A percentile compares a stretch with the other conserved stretches of the same genome.
phyloP scores from a whole-genome alignment of 176 grass and related monocot genomes.

The Calamus simplicifolius region DNA sequence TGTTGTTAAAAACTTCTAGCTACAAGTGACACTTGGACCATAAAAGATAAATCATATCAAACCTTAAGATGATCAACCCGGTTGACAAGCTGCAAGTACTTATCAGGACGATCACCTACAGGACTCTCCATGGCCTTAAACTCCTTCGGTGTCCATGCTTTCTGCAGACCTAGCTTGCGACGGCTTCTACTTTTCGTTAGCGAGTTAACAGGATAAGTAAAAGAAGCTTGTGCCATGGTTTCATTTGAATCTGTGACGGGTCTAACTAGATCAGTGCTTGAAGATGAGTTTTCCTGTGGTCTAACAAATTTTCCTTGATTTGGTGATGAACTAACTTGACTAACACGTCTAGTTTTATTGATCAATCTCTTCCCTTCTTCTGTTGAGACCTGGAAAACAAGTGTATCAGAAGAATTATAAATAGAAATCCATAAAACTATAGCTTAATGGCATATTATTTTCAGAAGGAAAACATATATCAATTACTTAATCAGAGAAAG shows the following conservation, averaged over 20 bases:
- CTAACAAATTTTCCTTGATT: conserved; percentile 39
- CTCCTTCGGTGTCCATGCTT: conserved; percentile 47
- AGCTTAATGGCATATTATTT: no score
- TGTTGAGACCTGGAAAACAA: conserved; percentile 40
- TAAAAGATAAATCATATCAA: conserved; percentile 16
- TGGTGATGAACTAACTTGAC: conserved; percentile 34
- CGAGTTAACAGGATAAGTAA: conserved; percentile 33
- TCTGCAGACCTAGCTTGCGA: conserved; percentile 63
- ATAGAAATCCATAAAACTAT: no score
- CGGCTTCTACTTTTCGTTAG: conserved; percentile 47
- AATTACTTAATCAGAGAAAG: no score
- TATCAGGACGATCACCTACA: conserved; percentile 36
- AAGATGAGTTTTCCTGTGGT: conserved; percentile 33
- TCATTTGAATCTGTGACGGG: conserved; percentile 30
- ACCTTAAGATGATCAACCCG: conserved; percentile 55
- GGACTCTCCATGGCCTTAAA: conserved; percentile 39
- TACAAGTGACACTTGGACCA: no score
- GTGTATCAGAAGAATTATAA: conserved; percentile 6
- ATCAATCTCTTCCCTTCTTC: conserved; percentile 64
- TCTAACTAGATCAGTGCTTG: conserved; percentile 44
- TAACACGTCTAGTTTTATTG: conserved; percentile 40
- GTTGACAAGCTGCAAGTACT: conserved; percentile 33
- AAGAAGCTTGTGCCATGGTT: conserved; percentile 24
- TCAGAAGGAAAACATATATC: no score
- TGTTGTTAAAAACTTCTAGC: no score